Evolutionary conservation across 2,329 filamentous ascomycete species (phyloP).

Genomic region (Alternaria brassicicola): DNA sequence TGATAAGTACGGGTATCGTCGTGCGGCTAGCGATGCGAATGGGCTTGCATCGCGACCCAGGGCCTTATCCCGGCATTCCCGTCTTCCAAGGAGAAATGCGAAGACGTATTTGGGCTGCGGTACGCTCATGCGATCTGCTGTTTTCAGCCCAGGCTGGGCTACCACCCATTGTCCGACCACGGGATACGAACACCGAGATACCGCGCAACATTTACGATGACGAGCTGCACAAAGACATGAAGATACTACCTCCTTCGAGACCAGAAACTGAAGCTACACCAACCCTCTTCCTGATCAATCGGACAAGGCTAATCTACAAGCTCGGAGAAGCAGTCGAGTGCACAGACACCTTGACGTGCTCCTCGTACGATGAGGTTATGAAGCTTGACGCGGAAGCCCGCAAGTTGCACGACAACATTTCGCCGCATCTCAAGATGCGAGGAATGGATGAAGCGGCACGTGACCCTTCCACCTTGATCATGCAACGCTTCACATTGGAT

Average conservation of each 20-base stretch:
- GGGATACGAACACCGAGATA: slow-evolving; percentile 76
- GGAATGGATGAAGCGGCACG: slow-evolving; percentile 74
- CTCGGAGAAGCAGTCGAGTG: slow-evolving; percentile 74
- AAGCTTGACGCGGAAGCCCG: slow-evolving; percentile 64
- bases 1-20: slow-evolving; percentile 66
- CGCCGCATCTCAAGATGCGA: slow-evolving; percentile 78
- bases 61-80: slow-evolving; percentile 72
- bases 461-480: slow-evolving; percentile 71
- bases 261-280: slow-evolving; percentile 74
- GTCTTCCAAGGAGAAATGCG: slow-evolving; percentile 77
- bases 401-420: slow-evolving; percentile 68
- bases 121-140: slow-evolving; percentile 75
- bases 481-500: slow-evolving; percentile 83
- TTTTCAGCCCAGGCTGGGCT: slow-evolving; percentile 75
- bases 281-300: slow-evolving; percentile 78
- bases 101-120: slow-evolving; percentile 68
- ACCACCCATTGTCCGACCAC: slow-evolving; percentile 70
- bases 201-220: slow-evolving; percentile 83
- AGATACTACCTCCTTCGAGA: slow-evolving; percentile 69
- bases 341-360: slow-evolving; percentile 67
- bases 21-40: slow-evolving; percentile 70
- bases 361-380: slow-evolving; percentile 66
- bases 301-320: slow-evolving; percentile 70
- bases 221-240: slow-evolving; percentile 73
- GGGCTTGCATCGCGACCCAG: slow-evolving; percentile 80